Base-by-base conservation (phyloP, 768 basidiomycete genomes). In the Candolleomyces eurysporus region DNA sequence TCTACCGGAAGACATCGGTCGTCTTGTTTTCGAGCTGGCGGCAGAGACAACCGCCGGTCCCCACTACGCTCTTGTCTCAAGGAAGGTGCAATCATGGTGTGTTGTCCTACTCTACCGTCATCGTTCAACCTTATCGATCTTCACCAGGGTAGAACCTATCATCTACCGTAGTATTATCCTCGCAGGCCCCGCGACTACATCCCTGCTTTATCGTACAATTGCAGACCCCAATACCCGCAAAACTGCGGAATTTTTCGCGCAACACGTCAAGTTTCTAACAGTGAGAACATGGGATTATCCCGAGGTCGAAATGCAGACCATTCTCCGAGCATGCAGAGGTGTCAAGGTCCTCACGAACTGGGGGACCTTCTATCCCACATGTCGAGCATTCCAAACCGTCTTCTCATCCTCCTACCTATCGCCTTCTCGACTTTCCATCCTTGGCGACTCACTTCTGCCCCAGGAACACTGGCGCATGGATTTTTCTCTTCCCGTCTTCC, bases 401-500 rank as follows among this genome's bases (percentile, higher is more conserved):
- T 26, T 26, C 36, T 36, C 36, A 11, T 36, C 36, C 36, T 36
- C 52, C 19, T 5, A 31, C 52, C 2, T 11, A 7, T 16, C 42
- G 19, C 14, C 39, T 43, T 39, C 54, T 10, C 39, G 39, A 42
- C 9, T 5, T 3, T 36, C 42, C 17, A 6, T 39, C 8, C 26
- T 26, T 26, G 26, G 26, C 26, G 26, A 26, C 39, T 4, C 13
- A 39, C 17, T 26, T 26, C 26, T 26, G 26, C 26, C 26, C 26
- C 26, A 26, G 26, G 26, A 26, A 26, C 2, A 26, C 26, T 26
- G 26, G 26, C 17, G n/a, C 39, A 10, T 39, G 54, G 40, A 52
- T 21, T 60, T 60, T 17, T 17, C 30, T 8, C 59, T 52, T n/a
- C 50, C 26, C 21, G 42, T 60, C 30, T 60, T 52, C 39, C 59